phyloP scores from a whole-genome alignment of 805 yeast species.

The Blastobotrys attinorum region DNA sequence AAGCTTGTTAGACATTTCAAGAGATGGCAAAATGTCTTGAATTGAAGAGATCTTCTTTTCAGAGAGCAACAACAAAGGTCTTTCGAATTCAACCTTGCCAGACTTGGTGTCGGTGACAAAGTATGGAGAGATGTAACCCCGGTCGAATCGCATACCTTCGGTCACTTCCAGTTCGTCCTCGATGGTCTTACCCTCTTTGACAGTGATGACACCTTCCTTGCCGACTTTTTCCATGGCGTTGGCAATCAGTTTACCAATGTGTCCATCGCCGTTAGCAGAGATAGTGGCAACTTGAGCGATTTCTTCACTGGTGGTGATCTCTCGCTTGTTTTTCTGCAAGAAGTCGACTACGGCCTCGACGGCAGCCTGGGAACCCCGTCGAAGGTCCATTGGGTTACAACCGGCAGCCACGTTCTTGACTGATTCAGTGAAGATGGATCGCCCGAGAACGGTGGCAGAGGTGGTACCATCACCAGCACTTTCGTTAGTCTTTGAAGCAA shows the following conservation, averaged over 20 bases:
- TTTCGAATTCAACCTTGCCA: slow-evolving; percentile 92
- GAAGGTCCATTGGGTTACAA: slow-evolving; percentile 96
- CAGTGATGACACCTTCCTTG: slow-evolving; percentile 97
- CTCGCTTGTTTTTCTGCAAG: slow-evolving; percentile 79
- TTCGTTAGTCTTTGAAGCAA: slow-evolving; percentile 94
- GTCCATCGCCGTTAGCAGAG: slow-evolving; percentile 92
- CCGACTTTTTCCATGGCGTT: slow-evolving; percentile 98
- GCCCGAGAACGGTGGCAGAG: slow-evolving; percentile 92
- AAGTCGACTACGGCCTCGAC: slow-evolving; percentile 86
- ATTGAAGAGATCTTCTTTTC: slow-evolving; percentile 90
- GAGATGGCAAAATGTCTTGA: slow-evolving; percentile 85
- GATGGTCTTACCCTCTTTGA: slow-evolving; percentile 93
- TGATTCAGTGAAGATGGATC: slow-evolving; percentile 90
- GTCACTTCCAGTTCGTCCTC: slow-evolving; percentile 95
- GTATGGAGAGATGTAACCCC: slow-evolving; percentile 95
- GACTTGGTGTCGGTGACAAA: slow-evolving; percentile 87
- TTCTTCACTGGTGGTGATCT: slow-evolving; percentile 87
- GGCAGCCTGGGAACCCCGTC: slow-evolving; percentile 96
- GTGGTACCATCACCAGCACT: slow-evolving; percentile 99
- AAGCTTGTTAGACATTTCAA: slow-evolving; percentile 85
- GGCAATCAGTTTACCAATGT: slow-evolving; percentile 86
- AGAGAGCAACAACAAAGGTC: slow-evolving; percentile 78
- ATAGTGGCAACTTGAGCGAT: slow-evolving; percentile 98
- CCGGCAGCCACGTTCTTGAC: slow-evolving; percentile 98
- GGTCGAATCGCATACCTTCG: slow-evolving; percentile 97